Percentiles rank a stretch among this genome's conserved stretches.
These are phyloP conservation scores for Vitellaria paradoxa DNA, from an alignment of 179 eudicot species.

Conservation along the genomic window DNA sequence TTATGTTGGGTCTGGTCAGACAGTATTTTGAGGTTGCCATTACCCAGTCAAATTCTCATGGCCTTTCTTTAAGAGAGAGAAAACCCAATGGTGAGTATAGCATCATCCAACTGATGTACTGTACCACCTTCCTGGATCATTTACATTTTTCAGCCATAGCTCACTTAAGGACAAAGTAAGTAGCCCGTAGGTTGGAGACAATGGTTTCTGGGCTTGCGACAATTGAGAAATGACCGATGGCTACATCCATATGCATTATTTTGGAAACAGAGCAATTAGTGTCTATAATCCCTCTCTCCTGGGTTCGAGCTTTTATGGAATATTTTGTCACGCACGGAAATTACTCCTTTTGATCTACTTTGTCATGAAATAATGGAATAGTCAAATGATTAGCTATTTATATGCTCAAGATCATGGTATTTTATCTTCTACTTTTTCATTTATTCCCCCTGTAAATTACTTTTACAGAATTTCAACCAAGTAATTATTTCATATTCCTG, in stretches of 20 bases:
- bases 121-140: background rate
- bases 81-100: background rate
- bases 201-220: background rate
- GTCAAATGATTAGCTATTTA: background rate
- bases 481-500: background rate
- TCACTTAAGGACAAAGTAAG: background rate
- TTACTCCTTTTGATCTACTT: background rate
- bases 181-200: background rate
- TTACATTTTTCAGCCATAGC: background rate
- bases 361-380: background rate
- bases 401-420: background rate
- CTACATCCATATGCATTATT: background rate
- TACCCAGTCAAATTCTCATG: background rate
- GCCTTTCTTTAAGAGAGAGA: background rate
- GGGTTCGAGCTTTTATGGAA: background rate
- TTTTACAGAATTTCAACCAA: background rate
- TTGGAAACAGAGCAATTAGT: background rate
- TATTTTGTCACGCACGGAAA: background rate
- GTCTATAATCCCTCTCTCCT: background rate
- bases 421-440: background rate
- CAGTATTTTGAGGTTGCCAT: background rate
- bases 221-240: conserved; percentile 3
- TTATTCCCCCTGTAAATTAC: background rate
- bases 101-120: conserved; percentile 3
- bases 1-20: background rate